Evolutionary conservation across 2,329 filamentous ascomycete genomes (phyloP).

Genomic region (Lasiodiplodia citricola): DNA sequence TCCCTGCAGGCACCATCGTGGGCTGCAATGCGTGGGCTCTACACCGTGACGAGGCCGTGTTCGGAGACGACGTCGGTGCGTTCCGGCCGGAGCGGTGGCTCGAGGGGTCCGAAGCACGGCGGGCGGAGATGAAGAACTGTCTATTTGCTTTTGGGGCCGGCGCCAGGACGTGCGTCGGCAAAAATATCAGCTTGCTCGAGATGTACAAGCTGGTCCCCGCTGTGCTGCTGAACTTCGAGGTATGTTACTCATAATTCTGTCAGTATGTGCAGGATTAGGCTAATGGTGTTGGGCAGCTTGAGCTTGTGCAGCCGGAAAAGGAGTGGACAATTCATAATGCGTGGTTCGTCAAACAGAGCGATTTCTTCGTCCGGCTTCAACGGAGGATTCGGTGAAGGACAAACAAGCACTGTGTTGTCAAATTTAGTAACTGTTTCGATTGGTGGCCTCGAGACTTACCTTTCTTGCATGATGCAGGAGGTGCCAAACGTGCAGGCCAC

Average conservation of each 20-base stretch:
- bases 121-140: constrained; percentile 36
- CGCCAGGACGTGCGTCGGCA: constrained; percentile 44
- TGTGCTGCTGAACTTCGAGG: constrained; percentile 37
- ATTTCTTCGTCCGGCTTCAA: neutral
- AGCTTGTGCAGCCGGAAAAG: constrained; percentile 17
- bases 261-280: neutral
- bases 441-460: neutral
- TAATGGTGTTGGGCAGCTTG: neutral
- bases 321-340: constrained; percentile 23
- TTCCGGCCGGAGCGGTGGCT: constrained; percentile 24
- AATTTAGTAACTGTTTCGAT: neutral
- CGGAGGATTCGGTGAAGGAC: neutral
- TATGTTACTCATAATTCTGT: neutral
- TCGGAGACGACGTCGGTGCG: constrained; percentile 3
- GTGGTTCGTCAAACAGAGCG: constrained; percentile 25
- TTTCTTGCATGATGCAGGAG: neutral
- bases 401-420: neutral
- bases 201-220: constrained; percentile 43
- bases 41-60: constrained; percentile 12
- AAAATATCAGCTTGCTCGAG: constrained; percentile 44
- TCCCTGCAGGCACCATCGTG: constrained; percentile 17
- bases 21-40: constrained; percentile 20
- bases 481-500: neutral
- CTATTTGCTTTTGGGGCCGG: constrained; percentile 46
- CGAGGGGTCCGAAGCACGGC: constrained; percentile 34